Evolutionary conservation across 83 land plant genomes (phyloP).

Genomic region (Diphasiastrum complanatum): DNA sequence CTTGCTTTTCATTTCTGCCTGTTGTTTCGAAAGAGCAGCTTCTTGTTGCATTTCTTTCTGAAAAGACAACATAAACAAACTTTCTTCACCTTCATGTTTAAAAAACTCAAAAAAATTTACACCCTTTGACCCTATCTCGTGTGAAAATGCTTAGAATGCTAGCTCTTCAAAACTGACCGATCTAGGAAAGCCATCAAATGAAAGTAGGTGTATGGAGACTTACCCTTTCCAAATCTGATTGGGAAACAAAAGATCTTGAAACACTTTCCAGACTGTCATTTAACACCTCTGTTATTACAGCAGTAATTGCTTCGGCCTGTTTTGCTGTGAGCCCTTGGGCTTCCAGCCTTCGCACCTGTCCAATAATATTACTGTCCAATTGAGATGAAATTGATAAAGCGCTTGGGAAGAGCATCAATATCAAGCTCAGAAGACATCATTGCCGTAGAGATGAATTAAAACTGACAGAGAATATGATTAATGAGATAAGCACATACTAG

Average conservation of each 20-base stretch:
- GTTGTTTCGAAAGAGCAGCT: conserved; percentile 3
- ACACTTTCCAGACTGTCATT: conserved; percentile 17
- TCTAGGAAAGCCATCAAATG: too few species aligned
- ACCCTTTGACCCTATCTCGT: background rate
- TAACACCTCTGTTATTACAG: conserved; percentile 2
- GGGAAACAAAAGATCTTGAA: background rate
- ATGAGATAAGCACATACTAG: background rate
- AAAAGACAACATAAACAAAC: background rate
- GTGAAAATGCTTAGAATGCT: background rate
- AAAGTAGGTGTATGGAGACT: too few species aligned
- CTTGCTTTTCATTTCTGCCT: conserved; percentile 6
- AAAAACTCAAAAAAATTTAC: background rate
- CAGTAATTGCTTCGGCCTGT: conserved; percentile 14
- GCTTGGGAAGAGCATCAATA: too few species aligned
- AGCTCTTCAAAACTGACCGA: too few species aligned
- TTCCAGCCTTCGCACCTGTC: conserved; percentile 7
- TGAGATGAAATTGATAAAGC: too few species aligned
- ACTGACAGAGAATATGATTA: background rate
- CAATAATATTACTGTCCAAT: background rate
- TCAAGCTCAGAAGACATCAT: too few species aligned
- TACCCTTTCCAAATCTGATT: conserved; percentile 8
- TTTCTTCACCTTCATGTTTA: background rate
- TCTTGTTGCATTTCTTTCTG: conserved; percentile 6
- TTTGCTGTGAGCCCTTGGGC: conserved; percentile 3
- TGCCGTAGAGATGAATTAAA: too few species aligned